Base-by-base conservation (phyloP, 176 grass and related monocot species). In the Areca catechu region DNA sequence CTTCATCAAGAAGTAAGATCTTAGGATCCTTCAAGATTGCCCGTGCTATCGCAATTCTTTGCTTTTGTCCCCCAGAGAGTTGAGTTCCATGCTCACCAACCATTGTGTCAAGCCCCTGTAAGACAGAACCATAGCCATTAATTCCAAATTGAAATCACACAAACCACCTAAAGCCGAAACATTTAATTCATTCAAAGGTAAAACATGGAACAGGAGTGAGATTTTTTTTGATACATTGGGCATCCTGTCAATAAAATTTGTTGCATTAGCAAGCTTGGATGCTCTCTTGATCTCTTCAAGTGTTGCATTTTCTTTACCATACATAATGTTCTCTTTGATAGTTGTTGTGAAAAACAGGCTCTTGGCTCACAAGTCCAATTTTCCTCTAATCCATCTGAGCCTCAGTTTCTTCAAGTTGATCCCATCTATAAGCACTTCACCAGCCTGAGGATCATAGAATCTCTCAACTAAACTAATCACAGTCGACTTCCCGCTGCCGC, bases 41-140 rank as follows among this genome's bases (percentile, higher is more conserved):
- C 66, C 90, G 81, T 68, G 90, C 90, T 53, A 95, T 95, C 63
- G 90, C 86, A 70, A 95, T 95, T 63, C 90, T 75, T 71, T 95
- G 86, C 53, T 95, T 95, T 58, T 95, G 90, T 29, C 90, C 90
- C 21, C 90, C 86, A 14, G 90, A 95, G 17, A 95, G 68, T 48
- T 95, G 90, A 55, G 73, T 85, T 23, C 90, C 90, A 63, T 71
- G 83, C 57, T 95, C 90, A 16, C 90, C 90, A 73, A 95, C 86
- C 80, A 75, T 67, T 20, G 90, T 95, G 50, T 89, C 82, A 17
- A 89, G 63, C 29, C 90, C 90, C 79, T 95, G 17, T 54, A 57
- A 58, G 60, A 19, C 20, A 71, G 19, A 73, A 60, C 7, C 30
- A 34, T 34, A 34, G 30, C 30, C 30, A 34, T 34, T 34, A 34